Evolutionary conservation across 495 filamentous ascomycete species (phyloP).

Genomic region (Hyphodiscus hymeniophilus): DNA sequence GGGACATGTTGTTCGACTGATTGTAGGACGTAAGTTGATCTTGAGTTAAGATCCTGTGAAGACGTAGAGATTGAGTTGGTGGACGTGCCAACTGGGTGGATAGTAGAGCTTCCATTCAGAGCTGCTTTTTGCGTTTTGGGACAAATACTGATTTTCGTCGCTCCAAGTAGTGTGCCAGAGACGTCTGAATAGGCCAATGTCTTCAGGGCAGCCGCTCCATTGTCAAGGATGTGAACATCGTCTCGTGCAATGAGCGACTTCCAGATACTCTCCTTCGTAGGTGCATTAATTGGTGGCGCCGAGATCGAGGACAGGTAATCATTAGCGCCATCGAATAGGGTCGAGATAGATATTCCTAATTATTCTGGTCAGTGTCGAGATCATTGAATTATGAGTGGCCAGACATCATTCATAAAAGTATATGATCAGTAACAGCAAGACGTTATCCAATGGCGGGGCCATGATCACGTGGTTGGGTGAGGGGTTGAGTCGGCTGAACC

Average conservation of each 20-base stretch:
- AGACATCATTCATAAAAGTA: background rate
- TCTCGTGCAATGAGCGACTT: background rate
- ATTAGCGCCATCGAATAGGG: constrained; percentile 1
- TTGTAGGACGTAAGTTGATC: background rate
- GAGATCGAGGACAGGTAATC: background rate
- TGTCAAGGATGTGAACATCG: constrained; percentile 4
- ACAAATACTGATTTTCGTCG: background rate
- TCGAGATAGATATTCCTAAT: constrained; percentile 10
- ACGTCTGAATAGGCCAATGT: constrained; percentile 6
- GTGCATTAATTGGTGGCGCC: background rate
- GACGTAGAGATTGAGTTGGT: background rate
- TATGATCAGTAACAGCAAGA: too few species aligned
- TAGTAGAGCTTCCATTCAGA: background rate
- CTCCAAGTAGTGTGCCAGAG: background rate
- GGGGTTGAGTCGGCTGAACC: background rate
- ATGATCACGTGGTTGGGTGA: background rate
- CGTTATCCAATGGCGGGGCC: background rate
- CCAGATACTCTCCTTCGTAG: constrained; percentile 1
- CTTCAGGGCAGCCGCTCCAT: background rate
- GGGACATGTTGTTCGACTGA: background rate
- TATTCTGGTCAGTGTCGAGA: background rate
- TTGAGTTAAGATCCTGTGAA: background rate
- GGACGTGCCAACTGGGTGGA: background rate
- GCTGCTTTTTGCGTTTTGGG: background rate
- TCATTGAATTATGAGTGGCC: background rate